These are phyloP conservation scores for Volvariella volvacea DNA, from an alignment of 1,284 basidiomycete species.

Conservation along the genomic window DNA sequence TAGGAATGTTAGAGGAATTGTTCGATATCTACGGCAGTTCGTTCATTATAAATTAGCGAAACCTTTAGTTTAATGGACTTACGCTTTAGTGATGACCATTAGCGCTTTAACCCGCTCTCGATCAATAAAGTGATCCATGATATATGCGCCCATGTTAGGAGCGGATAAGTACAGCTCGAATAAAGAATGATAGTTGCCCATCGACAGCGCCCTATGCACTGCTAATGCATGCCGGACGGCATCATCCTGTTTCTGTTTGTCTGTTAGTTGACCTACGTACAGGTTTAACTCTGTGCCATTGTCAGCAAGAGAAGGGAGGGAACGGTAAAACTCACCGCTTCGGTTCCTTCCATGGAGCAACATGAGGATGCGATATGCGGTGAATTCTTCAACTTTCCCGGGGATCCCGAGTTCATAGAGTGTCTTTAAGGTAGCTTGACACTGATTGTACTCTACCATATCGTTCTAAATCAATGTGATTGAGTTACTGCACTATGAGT, in stretches of 20 bases:
- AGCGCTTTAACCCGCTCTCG: slow-evolving; percentile 87
- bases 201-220: slow-evolving; percentile 84
- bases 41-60: slow-evolving; percentile 2
- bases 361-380: slow-evolving; percentile 97
- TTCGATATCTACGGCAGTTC: slow-evolving; percentile 57
- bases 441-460: slow-evolving; percentile 99
- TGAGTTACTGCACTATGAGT: slow-evolving; percentile 15
- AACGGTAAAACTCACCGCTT: slow-evolving; percentile 58
- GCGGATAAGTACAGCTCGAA: slow-evolving; percentile 83
- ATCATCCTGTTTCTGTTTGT: slow-evolving; percentile 74
- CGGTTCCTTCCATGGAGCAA: slow-evolving; percentile 91
- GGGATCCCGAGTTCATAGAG: slow-evolving; percentile 91
- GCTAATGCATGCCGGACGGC: slow-evolving; percentile 86
- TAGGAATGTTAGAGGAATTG: slow-evolving; percentile 74
- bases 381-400: slow-evolving; percentile 91
- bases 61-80: slow-evolving; percentile 21
- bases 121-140: slow-evolving; percentile 98
- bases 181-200: slow-evolving; percentile 91
- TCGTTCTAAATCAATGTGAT: slow-evolving; percentile 62
- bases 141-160: slow-evolving; percentile 97
- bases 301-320: slow-evolving; percentile 8
- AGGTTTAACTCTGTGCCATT: slow-evolving; percentile 78
- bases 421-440: slow-evolving; percentile 85
- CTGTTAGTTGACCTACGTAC: slow-evolving; percentile 92
- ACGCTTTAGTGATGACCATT: slow-evolving; percentile 90